phyloP scores from a whole-genome alignment of 352 stramenopile species.

The Phytophthora idaei region DNA sequence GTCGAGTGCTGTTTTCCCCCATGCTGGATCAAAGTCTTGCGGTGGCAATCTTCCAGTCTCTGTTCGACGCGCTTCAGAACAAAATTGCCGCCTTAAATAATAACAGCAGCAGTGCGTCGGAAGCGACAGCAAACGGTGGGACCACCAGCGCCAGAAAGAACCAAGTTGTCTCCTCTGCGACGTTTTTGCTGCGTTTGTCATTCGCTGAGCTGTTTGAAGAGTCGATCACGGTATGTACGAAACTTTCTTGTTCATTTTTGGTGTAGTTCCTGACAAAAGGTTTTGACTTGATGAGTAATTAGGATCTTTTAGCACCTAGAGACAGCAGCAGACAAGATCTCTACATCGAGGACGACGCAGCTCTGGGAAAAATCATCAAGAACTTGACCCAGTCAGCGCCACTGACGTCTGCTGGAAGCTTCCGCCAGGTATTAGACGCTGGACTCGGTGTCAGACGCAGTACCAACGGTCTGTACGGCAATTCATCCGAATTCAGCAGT shows the following conservation, averaged over 20 bases:
- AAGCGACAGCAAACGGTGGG: background rate
- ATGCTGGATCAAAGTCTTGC: constrained; percentile 39
- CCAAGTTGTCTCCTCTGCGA: constrained; percentile 11
- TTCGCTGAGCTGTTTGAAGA: constrained; percentile 68
- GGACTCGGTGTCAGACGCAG: constrained; percentile 35
- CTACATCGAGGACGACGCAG: constrained; percentile 22
- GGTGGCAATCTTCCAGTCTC: constrained; percentile 35
- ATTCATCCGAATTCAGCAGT: constrained; percentile 52
- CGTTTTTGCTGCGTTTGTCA: constrained; percentile 47
- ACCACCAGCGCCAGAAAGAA: constrained; percentile 4
- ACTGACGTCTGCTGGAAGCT: constrained; percentile 28
- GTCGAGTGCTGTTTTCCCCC: constrained; percentile 43
- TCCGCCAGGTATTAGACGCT: constrained; percentile 37
- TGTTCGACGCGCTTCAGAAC: constrained; percentile 37
- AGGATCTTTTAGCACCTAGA: constrained; percentile 36
- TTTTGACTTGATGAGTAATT: background rate
- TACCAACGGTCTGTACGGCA: constrained; percentile 45
- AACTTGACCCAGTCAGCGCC: constrained; percentile 38
- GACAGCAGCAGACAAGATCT: constrained; percentile 15
- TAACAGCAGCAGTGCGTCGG: background rate
- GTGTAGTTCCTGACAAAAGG: background rate
- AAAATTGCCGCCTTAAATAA: constrained; percentile 36
- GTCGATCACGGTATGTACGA: constrained; percentile 38
- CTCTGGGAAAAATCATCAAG: constrained; percentile 32
- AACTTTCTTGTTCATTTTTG: background rate